Evolutionary conservation across 148 eudicot genomes (phyloP), one percentile per base, ranked within the genome.

Genomic region (Persicaria tinctoria): DNA sequence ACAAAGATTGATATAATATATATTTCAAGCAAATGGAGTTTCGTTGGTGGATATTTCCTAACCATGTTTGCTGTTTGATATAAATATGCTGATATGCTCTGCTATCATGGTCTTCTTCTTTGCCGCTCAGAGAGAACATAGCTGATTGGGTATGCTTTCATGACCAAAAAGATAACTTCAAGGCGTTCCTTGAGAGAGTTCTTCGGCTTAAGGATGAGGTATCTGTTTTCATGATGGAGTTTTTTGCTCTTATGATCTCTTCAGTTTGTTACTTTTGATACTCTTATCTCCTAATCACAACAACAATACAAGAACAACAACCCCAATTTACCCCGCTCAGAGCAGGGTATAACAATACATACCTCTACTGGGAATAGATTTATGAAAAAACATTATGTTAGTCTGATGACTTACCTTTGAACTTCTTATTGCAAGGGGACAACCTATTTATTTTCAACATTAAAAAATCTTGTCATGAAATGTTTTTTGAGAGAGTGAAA

Each of bases 161-260:
- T n/a, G n/a, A n/a, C n/a, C n/a, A n/a, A n/a, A n/a, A n/a, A n/a
- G n/a, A n/a, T n/a, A n/a, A n/a, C n/a, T n/a, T n/a, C n/a, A n/a
- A 85, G 78, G 85, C 90, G 63, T 94, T 94, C 66, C 82, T 94
- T 75, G 96, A 90, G 80, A 87, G 87, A 76, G 97, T 94, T 79
- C 82, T 94, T 72, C 88, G 85, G 76, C 87, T 94, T 71, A 94
- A 90, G 81, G 93, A 91, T 14, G 78, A 84, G 91, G 97, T 93
- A 81, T 75, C 71, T 74, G 10, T 76, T 77, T 64, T 50, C 46
- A 64, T 64, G 70, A 7, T 2, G 68, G 70, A 64, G 46, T 64
- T 57, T 11, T 12, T 38, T 32, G 1, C 47, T 12, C 41, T 51
- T 57, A 10, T 64, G 47, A 38, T 41, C n/a, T 17, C 13, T 0